Evolutionary conservation across 2,329 filamentous ascomycete species (phyloP), one percentile per base, ranked within the genome.

Genomic region (Venturia aucupariae): DNA sequence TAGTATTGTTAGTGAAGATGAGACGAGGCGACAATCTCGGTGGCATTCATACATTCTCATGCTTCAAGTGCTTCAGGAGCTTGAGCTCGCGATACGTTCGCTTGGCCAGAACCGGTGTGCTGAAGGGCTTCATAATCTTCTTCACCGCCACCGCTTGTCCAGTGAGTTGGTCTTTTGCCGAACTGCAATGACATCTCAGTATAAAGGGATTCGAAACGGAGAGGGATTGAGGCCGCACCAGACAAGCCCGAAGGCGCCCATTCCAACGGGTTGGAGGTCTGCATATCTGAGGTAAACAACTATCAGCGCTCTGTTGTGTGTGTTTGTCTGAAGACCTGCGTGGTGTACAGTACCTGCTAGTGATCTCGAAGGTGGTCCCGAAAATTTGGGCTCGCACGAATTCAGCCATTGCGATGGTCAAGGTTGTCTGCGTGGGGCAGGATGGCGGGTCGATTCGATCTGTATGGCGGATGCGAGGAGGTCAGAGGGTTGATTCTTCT

Each of bases 41-140:
- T 35, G 42, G 24, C 42, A 38, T n/a, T 38, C 48, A 67, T 77
- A 96, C 93, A 80, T 99, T 99, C 80, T 99, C 94, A 77, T 99
- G 94, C 75, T 88, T 88, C 67, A 99, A 82, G 75, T 99, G 94
- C 82, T 97, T 99, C 73, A 99, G 82, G 68, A 99, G 85, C 82
- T 97, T 99, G 75, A 99, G 81, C 78, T 99, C 94, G 74, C 94
- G 88, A 77, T 99, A 99, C 69, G 94, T 99, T 75, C 94, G 86
- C 82, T 99, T 99, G 66, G 94, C 94, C 60, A 99, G 83, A 66
- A 99, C 94, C 0, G 94, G 92, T n/a, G 94, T 99, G 83, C 92
- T 97, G 80, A 99, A 99, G 11, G 94, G 94, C 82, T 97, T 99
- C 93, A 99, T 97, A 75, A 99, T 99, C 86, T 99, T 99, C 85